Evolutionary conservation across 1,139 yeast genomes (phyloP).

Genomic region (Taiozyma onychis): DNA sequence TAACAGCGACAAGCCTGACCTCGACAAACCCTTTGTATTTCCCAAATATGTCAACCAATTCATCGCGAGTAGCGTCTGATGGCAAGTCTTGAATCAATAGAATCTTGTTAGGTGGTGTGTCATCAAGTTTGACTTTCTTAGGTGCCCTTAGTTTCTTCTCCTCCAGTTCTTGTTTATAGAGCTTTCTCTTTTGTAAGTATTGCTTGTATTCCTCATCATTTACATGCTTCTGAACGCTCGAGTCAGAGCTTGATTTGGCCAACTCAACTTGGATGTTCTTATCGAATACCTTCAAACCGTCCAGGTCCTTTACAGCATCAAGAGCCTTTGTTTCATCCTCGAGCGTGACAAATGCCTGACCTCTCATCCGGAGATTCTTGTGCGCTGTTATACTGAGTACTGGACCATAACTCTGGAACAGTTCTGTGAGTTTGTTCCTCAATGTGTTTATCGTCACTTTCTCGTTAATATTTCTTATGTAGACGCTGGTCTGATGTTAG

Average conservation of each 20-base stretch:
- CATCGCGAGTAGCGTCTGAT: conserved; percentile 34
- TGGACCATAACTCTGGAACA: conserved; percentile 44
- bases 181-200: conserved; percentile 15
- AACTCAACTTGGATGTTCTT: conserved; percentile 43
- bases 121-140: conserved; percentile 28
- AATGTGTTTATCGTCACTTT: conserved; percentile 51
- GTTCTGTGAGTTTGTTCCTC: conserved; percentile 35
- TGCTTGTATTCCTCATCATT: conserved; percentile 13
- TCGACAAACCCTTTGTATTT: conserved; percentile 55
- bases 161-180: conserved; percentile 21
- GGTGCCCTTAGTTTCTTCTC: conserved; percentile 21
- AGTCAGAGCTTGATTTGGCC: conserved; percentile 34
- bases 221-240: conserved; percentile 13
- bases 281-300: conserved; percentile 44
- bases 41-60: conserved; percentile 41
- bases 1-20: conserved; percentile 58
- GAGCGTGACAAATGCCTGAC: conserved; percentile 84
- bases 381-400: conserved; percentile 54
- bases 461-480: conserved; percentile 62
- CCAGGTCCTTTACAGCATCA: conserved; percentile 41
- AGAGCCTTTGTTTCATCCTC: conserved; percentile 38
- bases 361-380: conserved; percentile 58
- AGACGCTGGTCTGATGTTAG: conserved; percentile 14
- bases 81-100: conserved; percentile 68
- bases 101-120: conserved; percentile 62